Percentiles rank a stretch among this genome's conserved stretches.
Conservation (phyloP, 108 stramenopile species). For the Fragilaria crotonensis region DNA sequence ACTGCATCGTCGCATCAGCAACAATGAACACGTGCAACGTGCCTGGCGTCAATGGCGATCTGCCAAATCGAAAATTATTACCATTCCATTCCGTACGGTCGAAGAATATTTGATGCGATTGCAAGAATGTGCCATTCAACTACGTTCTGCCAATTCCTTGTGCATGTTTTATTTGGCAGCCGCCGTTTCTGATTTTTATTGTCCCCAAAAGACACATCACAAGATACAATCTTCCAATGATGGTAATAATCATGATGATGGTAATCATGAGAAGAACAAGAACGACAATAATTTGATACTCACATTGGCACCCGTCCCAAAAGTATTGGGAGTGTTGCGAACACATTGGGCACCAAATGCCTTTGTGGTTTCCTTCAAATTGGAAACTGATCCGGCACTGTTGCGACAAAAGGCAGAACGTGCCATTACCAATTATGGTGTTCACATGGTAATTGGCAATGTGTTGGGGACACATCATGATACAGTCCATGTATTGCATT, state of each 20-base stretch:
- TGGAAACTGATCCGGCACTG: slow-evolving; percentile 91
- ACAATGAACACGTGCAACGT: slow-evolving; percentile 43
- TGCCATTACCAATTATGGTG: slow-evolving; percentile 82
- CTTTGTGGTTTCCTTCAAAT: slow-evolving; percentile 95
- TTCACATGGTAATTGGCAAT: slow-evolving; percentile 96
- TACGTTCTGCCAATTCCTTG: slow-evolving; percentile 45
- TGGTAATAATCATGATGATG: slow-evolving; percentile 14
- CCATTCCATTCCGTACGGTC: slow-evolving; percentile 70
- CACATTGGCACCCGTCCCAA: slow-evolving; percentile 83
- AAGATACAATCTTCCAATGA: slow-evolving; percentile 95
- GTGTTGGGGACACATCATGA: slow-evolving; percentile 80
- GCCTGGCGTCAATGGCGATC: slow-evolving; percentile 18
- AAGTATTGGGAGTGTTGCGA: slow-evolving; percentile 74
- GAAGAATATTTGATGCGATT: slow-evolving; percentile 83
- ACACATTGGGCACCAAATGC: slow-evolving; percentile 83
- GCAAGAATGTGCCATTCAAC: slow-evolving; percentile 41
- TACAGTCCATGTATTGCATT: slow-evolving; percentile 58
- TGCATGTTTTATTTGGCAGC: slow-evolving; percentile 85
- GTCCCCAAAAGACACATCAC: slow-evolving; percentile 84
- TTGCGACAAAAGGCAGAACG: slow-evolving; percentile 79
- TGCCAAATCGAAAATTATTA: slow-evolving; percentile 25
- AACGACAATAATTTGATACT: slow-evolving; percentile 37
- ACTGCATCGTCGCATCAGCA: slow-evolving; percentile 46
- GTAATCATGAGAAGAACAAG: background rate
- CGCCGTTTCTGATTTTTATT: slow-evolving; percentile 95